Evolutionary conservation across 2,329 filamentous ascomycete species (phyloP).

Genomic region (Sclerotiophoma versabilis): DNA sequence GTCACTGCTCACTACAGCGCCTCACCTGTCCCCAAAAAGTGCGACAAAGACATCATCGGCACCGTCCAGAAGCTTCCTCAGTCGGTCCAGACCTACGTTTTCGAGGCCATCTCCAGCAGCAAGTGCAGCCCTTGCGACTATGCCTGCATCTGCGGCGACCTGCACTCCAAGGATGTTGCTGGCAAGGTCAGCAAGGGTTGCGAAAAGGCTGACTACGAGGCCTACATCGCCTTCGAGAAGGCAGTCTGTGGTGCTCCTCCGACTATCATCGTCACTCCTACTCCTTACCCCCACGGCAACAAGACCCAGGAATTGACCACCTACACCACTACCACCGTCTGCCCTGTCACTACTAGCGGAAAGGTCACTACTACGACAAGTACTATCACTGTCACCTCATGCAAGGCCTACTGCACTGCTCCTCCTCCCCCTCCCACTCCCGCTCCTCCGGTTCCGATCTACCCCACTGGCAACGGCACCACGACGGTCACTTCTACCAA

Average conservation of each 20-base stretch:
- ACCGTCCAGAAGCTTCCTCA: slow-evolving; percentile 11
- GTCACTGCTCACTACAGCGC: slow-evolving; percentile 15
- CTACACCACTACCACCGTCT: slow-evolving; percentile 16
- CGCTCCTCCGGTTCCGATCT: slow-evolving; percentile 2
- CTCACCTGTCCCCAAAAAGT: slow-evolving; percentile 4
- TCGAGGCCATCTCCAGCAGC: slow-evolving; percentile 18
- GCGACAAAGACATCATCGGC: slow-evolving; percentile 14
- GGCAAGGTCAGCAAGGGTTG: slow-evolving; percentile 14
- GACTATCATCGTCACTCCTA: slow-evolving; percentile 7
- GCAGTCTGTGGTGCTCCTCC: neutral
- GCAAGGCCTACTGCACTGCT: slow-evolving; percentile 13
- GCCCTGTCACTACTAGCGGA: slow-evolving; percentile 7
- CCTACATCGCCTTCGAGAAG: slow-evolving; percentile 10
- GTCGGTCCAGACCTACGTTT: slow-evolving; percentile 17
- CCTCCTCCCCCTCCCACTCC: slow-evolving; percentile 9
- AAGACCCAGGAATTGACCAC: slow-evolving; percentile 7
- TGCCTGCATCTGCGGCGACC: slow-evolving; percentile 3
- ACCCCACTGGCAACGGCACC: slow-evolving; percentile 6
- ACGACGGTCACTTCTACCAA: slow-evolving; percentile 8
- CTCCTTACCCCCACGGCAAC: slow-evolving; percentile 9
- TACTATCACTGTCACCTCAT: slow-evolving; percentile 14
- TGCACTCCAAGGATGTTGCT: slow-evolving; percentile 11
- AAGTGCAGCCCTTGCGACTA: slow-evolving; percentile 11
- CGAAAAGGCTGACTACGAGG: slow-evolving; percentile 6
- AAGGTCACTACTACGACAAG: slow-evolving; percentile 12